Percentiles rank a stretch among this genome's conserved stretches.
Conservation (phyloP, 495 filamentous ascomycete species). For the Neurospora sp. region DNA sequence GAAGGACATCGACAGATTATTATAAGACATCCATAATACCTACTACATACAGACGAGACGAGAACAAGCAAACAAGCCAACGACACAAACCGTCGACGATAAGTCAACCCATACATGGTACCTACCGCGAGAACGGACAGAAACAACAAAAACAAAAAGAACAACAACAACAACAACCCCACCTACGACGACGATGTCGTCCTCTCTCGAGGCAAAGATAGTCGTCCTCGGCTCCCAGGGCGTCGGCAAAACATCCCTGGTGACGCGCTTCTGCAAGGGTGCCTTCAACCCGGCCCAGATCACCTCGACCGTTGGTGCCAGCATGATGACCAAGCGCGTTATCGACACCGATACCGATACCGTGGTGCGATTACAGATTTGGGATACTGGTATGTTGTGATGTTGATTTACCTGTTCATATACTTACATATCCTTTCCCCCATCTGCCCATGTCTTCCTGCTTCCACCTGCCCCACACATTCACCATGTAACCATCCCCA, state of each 20-base stretch:
- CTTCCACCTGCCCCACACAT: background rate
- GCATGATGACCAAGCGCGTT: slow-evolving; percentile 88
- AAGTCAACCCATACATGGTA: background rate
- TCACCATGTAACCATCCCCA: background rate
- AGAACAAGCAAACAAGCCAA: background rate
- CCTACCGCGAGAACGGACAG: background rate
- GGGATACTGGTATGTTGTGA: slow-evolving; percentile 55
- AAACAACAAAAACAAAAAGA: slow-evolving; percentile 5
- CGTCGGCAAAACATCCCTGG: slow-evolving; percentile 90
- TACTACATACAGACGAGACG: background rate
- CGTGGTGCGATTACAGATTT: slow-evolving; percentile 76
- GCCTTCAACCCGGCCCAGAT: slow-evolving; percentile 61
- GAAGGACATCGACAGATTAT: background rate
- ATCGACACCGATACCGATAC: slow-evolving; percentile 74
- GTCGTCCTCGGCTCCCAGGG: slow-evolving; percentile 85
- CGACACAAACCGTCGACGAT: background rate
- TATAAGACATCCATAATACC: background rate
- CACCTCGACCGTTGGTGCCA: slow-evolving; percentile 81
- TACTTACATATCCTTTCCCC: background rate
- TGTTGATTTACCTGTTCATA: background rate
- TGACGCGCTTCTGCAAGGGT: slow-evolving; percentile 76
- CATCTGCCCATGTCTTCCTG: background rate
- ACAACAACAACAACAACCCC: slow-evolving; percentile 10
- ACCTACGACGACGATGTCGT: slow-evolving; percentile 41
- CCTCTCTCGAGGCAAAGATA: slow-evolving; percentile 82